Conservation (phyloP, 176 grass and related monocot species). For the Elymus sibiricus region DNA sequence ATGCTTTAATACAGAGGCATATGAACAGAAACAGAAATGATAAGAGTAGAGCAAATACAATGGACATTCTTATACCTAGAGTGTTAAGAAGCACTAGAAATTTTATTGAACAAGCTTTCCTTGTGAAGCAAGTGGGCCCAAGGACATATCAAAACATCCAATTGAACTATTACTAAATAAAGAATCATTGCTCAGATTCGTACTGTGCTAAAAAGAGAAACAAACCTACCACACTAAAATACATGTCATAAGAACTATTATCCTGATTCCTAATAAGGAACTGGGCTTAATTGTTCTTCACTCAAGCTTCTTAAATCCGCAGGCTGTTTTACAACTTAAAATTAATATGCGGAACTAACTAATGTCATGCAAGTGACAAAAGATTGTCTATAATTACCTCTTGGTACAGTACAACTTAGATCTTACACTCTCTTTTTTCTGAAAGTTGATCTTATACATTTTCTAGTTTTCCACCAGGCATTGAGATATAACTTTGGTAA, state of each 20-base stretch:
- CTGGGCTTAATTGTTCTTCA: background rate
- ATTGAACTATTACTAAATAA: background rate
- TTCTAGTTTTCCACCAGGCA: background rate
- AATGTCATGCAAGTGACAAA: background rate
- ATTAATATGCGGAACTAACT: background rate
- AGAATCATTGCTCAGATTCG: background rate
- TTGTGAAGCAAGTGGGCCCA: background rate
- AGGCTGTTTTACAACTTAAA: background rate
- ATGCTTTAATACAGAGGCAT: background rate
- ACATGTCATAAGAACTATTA: background rate
- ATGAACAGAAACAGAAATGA: background rate
- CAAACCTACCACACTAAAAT: background rate
- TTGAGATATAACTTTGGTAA: conserved; percentile 1
- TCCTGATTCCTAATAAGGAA: background rate
- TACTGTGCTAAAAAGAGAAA: background rate
- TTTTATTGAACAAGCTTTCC: conserved; percentile 5
- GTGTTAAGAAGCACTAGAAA: background rate
- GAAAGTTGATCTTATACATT: no score
- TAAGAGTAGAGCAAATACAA: background rate
- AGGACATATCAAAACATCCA: background rate
- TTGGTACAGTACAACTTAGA: background rate
- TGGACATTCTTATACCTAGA: background rate
- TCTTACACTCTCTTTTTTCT: no score
- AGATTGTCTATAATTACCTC: background rate
- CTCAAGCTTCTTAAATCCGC: background rate